phyloP scores from a whole-genome alignment of 2,329 filamentous ascomycete species.

The Scytalidium sp. region DNA sequence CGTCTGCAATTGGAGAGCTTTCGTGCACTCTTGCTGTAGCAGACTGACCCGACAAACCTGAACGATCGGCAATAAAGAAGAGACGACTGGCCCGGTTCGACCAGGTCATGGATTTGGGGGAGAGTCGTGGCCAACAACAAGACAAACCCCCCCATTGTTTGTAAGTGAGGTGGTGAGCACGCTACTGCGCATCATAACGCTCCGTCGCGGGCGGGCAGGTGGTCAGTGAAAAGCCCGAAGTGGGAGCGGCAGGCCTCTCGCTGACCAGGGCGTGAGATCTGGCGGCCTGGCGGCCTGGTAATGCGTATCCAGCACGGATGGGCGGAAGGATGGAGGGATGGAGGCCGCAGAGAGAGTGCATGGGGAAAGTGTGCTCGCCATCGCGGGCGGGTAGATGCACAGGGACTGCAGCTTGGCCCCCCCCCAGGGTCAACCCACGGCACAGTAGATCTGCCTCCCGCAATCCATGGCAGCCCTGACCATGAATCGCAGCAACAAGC shows the following conservation, averaged over 20 bases:
- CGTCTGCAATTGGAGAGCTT: no score
- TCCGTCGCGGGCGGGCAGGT: not conserved
- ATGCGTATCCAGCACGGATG: no score
- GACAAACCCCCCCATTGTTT: not conserved
- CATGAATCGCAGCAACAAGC: not conserved
- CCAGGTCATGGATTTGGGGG: not conserved
- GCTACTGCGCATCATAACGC: not conserved
- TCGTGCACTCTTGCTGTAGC: no score
- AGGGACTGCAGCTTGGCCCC: not conserved
- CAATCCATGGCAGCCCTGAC: not conserved
- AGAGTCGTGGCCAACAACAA: not conserved
- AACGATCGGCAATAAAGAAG: not conserved
- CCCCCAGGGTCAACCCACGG: no score
- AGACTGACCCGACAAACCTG: not conserved
- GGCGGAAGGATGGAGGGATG: no score
- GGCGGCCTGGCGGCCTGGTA: no score
- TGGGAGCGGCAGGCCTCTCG: not conserved
- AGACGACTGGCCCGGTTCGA: not conserved
- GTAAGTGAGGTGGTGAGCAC: not conserved
- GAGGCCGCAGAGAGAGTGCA: not conserved
- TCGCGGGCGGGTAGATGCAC: not conserved
- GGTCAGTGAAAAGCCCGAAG: not conserved
- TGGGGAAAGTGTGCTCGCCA: not conserved
- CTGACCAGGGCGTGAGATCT: not conserved
- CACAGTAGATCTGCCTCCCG: not conserved